Evolutionary conservation across 495 filamentous ascomycete genomes (phyloP), one percentile per base, ranked within the genome.

Genomic region (Podospora pseudopauciseta): DNA sequence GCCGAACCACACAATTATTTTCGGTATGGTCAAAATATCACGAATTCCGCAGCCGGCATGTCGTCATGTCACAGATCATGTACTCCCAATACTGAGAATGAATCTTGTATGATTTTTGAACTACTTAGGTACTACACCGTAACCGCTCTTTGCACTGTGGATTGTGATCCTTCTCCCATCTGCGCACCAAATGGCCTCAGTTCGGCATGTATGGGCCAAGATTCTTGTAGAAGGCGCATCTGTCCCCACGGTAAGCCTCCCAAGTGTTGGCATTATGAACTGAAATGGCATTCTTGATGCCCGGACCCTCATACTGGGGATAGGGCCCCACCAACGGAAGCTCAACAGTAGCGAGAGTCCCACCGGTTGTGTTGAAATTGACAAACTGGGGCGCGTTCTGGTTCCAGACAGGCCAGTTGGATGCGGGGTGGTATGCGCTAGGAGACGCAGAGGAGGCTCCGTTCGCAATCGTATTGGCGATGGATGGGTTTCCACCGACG

Each of bases 341-440:
- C 39, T 49, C 9, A 11, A 49, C 2, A 2, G 13, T 6, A 18
- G 39, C 30, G 66, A 80, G 74, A 5, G 72, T 69, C 1, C 86
- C 85, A 5, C 86, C 85, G 0, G 86, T 88, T 44, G 81, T 73
- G 64, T 90, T 88, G 55, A 88, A 70, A 68, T 88, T 86, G 53
- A 86, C 65, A 70, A 81, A 72, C 16, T 78, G 73, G 0, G 82
- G 81, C 23, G 67, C 66, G 9, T 62, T 57, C 3, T 72, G 59
- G 19, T 30, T 76, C 72, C 79, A 88, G 16, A 65, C 66, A 0
- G 78, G 80, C 80, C 80, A 80, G 23, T 71, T 55, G 20, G 75
- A 72, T 1, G 72, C 65, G 16, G 69, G 69, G 60, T 74, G 67
- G 9, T 66, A 23, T 2, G 68, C 69, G n/a, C 61, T 68, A 18